These are phyloP conservation scores for Flaveria ramosissima DNA, from an alignment of 129 eudicot species.

Conservation along the genomic window DNA sequence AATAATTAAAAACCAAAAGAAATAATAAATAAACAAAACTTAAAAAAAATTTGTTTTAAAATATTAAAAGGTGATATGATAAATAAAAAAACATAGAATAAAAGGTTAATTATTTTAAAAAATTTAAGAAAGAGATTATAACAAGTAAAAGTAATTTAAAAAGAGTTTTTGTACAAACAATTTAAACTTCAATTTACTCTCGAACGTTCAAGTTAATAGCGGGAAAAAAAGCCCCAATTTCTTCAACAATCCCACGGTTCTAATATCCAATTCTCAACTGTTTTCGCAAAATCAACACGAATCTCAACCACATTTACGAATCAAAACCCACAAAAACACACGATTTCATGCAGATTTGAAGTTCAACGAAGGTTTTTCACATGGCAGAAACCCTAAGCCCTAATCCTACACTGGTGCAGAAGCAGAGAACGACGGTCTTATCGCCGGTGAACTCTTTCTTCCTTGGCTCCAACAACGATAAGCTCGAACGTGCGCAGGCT, in stretches of 20 bases:
- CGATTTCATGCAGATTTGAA: constrained; percentile 3
- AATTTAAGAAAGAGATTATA: no score
- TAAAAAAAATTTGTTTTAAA: no score
- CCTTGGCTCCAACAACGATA: constrained; percentile 76
- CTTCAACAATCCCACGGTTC: not conserved
- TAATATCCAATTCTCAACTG: not conserved
- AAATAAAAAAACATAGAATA: no score
- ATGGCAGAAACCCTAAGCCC: constrained; percentile 86
- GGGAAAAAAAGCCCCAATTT: constrained; percentile 9
- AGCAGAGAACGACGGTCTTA: constrained; percentile 44
- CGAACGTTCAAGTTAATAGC: not conserved
- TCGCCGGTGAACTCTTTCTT: constrained; percentile 64
- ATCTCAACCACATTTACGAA: not conserved
- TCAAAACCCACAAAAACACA: not conserved
- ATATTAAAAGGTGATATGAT: no score
- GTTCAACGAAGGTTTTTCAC: constrained; percentile 1
- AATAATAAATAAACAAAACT: no score
- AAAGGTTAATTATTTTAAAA: no score
- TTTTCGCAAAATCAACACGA: constrained; percentile 8
- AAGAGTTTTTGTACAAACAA: not conserved
- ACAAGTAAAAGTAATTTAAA: no score
- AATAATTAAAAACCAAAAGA: no score
- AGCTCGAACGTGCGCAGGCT: constrained; percentile 87
- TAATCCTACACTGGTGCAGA: constrained; percentile 37
- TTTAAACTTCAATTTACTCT: not conserved